Percentiles rank a stretch among this genome's conserved stretches.
Conservation (phyloP, 169 alveolate genomes). For the Cryptosporidium felis region DNA sequence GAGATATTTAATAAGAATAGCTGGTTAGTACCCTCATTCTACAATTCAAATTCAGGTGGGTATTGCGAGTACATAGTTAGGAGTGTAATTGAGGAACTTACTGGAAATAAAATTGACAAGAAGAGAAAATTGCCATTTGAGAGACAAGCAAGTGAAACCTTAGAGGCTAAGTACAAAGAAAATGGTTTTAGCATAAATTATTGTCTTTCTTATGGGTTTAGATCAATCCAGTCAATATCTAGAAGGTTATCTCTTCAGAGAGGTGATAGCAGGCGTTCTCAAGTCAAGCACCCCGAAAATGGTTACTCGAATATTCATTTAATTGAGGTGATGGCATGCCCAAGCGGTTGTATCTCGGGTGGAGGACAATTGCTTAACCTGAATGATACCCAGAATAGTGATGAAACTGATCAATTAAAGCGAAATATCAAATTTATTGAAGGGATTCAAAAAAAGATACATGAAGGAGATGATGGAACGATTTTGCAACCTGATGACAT, state of each 20-base stretch:
- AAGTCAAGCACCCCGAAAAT: neutral
- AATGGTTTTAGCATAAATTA: neutral
- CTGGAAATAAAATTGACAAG: neutral
- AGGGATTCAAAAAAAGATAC: constrained; percentile 15
- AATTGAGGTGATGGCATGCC: constrained; percentile 94
- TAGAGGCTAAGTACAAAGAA: constrained; percentile 5
- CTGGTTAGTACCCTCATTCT: constrained; percentile 67
- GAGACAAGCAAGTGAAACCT: neutral
- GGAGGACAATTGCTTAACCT: constrained; percentile 84
- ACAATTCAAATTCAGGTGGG: constrained; percentile 79
- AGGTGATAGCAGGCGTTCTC: constrained; percentile 73
- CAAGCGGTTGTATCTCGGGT: constrained; percentile 93
- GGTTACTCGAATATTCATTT: constrained; percentile 78
- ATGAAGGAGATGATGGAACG: neutral
- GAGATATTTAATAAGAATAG: neutral
- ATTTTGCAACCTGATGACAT: constrained; percentile 6
- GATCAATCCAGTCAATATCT: constrained; percentile 74
- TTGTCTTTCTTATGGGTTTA: constrained; percentile 50
- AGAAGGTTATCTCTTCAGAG: constrained; percentile 77
- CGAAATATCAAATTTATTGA: constrained; percentile 69
- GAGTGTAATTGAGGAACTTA: constrained; percentile 66
- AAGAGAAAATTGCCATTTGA: neutral
- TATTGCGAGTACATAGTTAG: constrained; percentile 81
- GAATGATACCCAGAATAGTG: neutral
- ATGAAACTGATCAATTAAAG: constrained; percentile 66